Conservation (phyloP, 2,329 filamentous ascomycete genomes). For the Aspergillus neotritici region DNA sequence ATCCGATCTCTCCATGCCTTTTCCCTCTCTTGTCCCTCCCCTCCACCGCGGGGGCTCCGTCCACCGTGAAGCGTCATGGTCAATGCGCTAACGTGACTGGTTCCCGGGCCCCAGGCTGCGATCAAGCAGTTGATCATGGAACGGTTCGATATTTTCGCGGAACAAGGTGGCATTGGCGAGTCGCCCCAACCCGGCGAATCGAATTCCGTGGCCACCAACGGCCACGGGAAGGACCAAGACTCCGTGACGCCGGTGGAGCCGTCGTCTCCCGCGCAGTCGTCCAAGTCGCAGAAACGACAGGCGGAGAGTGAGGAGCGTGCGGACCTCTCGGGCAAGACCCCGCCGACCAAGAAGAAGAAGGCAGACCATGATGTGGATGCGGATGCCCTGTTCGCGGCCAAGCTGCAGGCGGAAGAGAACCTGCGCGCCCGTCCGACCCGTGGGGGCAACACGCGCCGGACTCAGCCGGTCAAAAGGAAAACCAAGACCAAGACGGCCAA, state of each 20-base stretch:
- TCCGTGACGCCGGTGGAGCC: constrained; percentile 24
- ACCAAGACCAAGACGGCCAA: constrained; percentile 52
- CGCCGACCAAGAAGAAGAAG: constrained; percentile 56
- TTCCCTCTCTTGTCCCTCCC: neutral
- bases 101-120: constrained; percentile 47
- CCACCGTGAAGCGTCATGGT: neutral
- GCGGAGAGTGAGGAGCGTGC: constrained; percentile 38
- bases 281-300: constrained; percentile 38
- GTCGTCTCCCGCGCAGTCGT: constrained; percentile 29
- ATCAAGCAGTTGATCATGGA: constrained; percentile 68
- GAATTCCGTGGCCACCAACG: constrained; percentile 29
- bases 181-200: constrained; percentile 22
- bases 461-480: constrained; percentile 60
- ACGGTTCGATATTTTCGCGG: constrained; percentile 64
- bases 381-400: constrained; percentile 80
- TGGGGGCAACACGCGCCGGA: constrained; percentile 59
- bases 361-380: constrained; percentile 63
- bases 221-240: constrained; percentile 22
- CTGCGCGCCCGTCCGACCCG: constrained; percentile 68
- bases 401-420: constrained; percentile 90
- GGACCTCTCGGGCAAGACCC: constrained; percentile 31
- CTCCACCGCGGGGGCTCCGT: no score
- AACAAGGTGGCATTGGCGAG: constrained; percentile 36
- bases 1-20: neutral
- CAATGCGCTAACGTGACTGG: constrained; percentile 13